Percentiles rank a stretch among this genome's conserved stretches.
Conservation (phyloP, 2,329 filamentous ascomycete species). For the Diplodia sapinea region DNA sequence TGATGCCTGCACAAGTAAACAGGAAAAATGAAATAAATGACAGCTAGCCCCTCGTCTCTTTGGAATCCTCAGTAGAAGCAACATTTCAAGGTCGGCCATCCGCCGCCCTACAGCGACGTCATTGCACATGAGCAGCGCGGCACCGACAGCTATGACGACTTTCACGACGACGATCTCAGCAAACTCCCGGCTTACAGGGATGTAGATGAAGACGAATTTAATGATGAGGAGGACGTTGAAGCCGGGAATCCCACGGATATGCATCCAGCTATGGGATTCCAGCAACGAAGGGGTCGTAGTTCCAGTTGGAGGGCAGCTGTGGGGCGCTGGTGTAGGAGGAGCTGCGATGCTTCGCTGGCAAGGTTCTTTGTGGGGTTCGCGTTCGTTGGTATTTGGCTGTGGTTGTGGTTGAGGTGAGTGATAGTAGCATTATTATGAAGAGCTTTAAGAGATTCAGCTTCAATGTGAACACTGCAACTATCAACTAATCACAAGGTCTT, state of each 20-base stretch:
- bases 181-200: slow-evolving; percentile 3
- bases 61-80: neutral
- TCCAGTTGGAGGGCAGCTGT: no score
- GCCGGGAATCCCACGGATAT: neutral
- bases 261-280: neutral
- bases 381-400: neutral
- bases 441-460: neutral
- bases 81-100: slow-evolving; percentile 22
- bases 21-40: neutral
- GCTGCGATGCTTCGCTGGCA: slow-evolving; percentile 3
- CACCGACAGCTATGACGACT: neutral
- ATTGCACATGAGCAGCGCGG: neutral
- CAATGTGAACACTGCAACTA: neutral
- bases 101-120: slow-evolving; percentile 15
- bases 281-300: neutral
- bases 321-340: neutral
- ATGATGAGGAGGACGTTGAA: neutral
- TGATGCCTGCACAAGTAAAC: neutral
- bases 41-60: neutral
- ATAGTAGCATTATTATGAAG: neutral
- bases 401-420: neutral
- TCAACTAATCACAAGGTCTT: no score
- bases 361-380: neutral
- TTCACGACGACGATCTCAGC: neutral
- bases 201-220: neutral